Evolutionary conservation across 2,329 filamentous ascomycete genomes (phyloP), one percentile per base, ranked within the genome.

Genomic region (Fusarium mangiferae): DNA sequence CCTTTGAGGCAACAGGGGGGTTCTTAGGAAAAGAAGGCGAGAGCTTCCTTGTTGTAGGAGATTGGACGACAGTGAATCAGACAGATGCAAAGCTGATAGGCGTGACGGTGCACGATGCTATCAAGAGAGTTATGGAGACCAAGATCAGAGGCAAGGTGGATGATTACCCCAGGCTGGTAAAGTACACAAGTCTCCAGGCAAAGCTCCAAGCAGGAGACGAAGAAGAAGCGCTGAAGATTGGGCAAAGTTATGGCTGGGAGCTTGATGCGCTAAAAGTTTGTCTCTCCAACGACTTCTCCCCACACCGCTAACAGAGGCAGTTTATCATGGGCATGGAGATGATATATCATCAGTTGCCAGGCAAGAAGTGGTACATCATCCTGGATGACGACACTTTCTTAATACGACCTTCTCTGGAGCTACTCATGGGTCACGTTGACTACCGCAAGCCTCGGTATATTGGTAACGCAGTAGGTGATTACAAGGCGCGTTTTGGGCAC

Each of bases 311-410:
- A 74, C 38, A n/a, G 36, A 61, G 42, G 38, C 48, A 89, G 88
- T 89, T 89, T 76, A 85, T 90, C 58, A 85, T 87, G 45, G 86
- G 87, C 48, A 84, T 90, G 73, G 86, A 89, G 72, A 83, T 87
- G 68, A 82, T 86, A 26, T 88, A 86, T 81, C 79, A 82, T 44
- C 82, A 80, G 22, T 82, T 89, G 76, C 88, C 88, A 1, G 78
- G 82, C 68, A 90, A 89, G 81, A 88, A 88, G 77, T 90, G 88
- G 88, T 90, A 89, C 75, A 78, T 90, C 69, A 85, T 90, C 71
- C 79, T 88, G 20, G 88, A 90, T 78, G 88, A 90, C 78, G 88
- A 90, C 76, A 90, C 87, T 2, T 90, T 86, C 75, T 77, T 90
- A 49, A 82, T 89, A 49, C 84, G 84, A 58, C 82, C 85, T 6